Conservation (phyloP, 306 rosid genomes). For the Clitoria ternatea region DNA sequence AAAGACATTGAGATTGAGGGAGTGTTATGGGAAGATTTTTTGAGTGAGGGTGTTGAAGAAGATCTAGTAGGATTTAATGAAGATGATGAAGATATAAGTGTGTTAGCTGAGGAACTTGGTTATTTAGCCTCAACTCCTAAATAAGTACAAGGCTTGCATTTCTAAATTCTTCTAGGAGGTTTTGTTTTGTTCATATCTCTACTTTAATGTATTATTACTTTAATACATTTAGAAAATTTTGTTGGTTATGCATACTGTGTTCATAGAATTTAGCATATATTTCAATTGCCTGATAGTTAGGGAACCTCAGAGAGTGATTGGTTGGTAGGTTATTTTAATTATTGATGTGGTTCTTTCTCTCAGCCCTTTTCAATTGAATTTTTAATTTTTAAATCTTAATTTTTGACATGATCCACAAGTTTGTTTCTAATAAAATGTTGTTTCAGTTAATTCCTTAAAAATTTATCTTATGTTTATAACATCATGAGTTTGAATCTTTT, state of each 20-base stretch:
- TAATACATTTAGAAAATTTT: background rate
- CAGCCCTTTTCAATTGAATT: no score
- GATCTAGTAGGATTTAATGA: slow-evolving; percentile 14
- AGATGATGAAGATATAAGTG: slow-evolving; percentile 33
- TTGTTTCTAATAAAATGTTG: no score
- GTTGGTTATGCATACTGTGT: background rate
- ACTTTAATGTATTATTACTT: background rate
- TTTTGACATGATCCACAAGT: no score
- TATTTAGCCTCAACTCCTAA: slow-evolving; percentile 39
- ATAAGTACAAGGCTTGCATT: background rate
- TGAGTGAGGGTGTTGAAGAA: slow-evolving; percentile 30
- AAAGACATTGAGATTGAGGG: slow-evolving; percentile 27
- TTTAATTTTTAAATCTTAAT: no score
- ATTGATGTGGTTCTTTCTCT: background rate
- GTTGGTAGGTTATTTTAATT: no score
- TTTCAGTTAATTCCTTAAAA: no score
- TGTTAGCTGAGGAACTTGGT: slow-evolving; percentile 43
- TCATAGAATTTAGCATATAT: background rate
- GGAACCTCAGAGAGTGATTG: no score
- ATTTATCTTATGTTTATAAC: no score
- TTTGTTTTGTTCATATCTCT: no score
- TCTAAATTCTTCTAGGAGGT: background rate
- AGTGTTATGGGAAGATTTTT: slow-evolving; percentile 44
- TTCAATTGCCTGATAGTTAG: background rate
- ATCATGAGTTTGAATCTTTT: no score